Evolutionary conservation across 352 stramenopile genomes (phyloP), one percentile per base, ranked within the genome.

Genomic region (Pythium rhizo-oryzae): DNA sequence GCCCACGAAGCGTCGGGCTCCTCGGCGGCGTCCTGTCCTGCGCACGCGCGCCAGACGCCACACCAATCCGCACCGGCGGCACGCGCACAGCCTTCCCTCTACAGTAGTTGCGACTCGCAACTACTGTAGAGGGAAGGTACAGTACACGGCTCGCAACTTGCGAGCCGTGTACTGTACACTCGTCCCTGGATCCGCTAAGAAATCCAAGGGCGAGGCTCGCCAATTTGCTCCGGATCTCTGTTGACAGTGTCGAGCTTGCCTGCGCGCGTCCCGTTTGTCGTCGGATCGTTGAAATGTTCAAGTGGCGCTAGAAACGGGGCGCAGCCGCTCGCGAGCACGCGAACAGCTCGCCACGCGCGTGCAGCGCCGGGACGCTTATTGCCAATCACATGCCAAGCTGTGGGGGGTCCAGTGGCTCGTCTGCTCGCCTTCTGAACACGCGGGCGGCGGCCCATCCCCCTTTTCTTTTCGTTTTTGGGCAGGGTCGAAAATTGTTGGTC

Each of bases 401-500:
- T 33, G 28, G 28, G 28, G 28, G 28, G 28, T 33, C 28, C 28
- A 33, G 28, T 24, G 52, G 52, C 52, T 59, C 52, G 33, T 59
- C 52, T 59, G 52, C 35, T 8, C 43, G n/a, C 33, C 2, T 33
- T 46, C 52, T 44, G 28, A 35, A 24, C 25, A 8, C 13, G 6
- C 13, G 6, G 8, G 11, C 2, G 28, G 28, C 28, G 28, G 51
- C 52, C 37, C 52, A 59, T 59, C 52, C 33, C 52, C 52, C 16
- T 6, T 23, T 13, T 24, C 24, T 23, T 78, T 28, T 6, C 4
- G 2, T 24, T 50, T 23, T 78, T 28, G 24, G 15, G 53, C 43
- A 24, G 25, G 33, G 16, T 59, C 53, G 15, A 19, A 89, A 89
- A 49, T 68, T 69, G 24, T 69, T 13, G n/a, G 53, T 57, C 28